Percentiles rank a stretch among this genome's conserved stretches.
Conservation (phyloP, 371 early-diverging fungal genomes). For the Basidiobolus meristosporus region DNA sequence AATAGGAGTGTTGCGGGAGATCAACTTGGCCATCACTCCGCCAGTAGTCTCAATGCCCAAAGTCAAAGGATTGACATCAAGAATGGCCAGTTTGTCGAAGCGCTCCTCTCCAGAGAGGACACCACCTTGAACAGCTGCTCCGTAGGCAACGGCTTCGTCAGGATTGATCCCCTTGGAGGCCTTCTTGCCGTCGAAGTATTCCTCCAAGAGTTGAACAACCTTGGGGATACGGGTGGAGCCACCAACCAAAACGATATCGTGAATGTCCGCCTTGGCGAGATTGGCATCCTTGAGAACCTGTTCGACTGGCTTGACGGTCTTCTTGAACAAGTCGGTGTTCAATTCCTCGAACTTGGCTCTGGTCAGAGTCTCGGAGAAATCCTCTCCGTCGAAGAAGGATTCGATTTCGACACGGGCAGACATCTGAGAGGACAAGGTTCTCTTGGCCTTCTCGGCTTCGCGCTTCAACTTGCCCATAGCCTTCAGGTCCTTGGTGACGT, state of each 20-base stretch:
- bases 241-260: constrained; percentile 98
- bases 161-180: constrained; percentile 94
- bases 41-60: constrained; percentile 95
- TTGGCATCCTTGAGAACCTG: constrained; percentile 94
- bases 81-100: constrained; percentile 18
- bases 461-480: constrained; percentile 74
- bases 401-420: constrained; percentile 82
- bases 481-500: constrained; percentile 49
- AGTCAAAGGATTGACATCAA: constrained; percentile 67
- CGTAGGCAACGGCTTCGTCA: constrained; percentile 98
- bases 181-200: constrained; percentile 81
- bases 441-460: constrained; percentile 79
- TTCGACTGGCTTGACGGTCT: constrained; percentile 93
- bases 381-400: constrained; percentile 93
- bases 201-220: constrained; percentile 84
- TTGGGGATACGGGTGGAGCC: constrained; percentile 98
- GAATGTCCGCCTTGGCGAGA: constrained; percentile 67
- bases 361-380: constrained; percentile 90
- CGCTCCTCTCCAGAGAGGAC: constrained; percentile 62
- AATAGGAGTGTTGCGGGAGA: constrained; percentile 92
- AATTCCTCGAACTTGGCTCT: constrained; percentile 92
- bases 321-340: constrained; percentile 73
- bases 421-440: constrained; percentile 69
- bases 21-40: constrained; percentile 92
- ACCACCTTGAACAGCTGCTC: constrained; percentile 98